phyloP scores from a whole-genome alignment of 208 protist genomes.

The Trypanosoma mega region DNA sequence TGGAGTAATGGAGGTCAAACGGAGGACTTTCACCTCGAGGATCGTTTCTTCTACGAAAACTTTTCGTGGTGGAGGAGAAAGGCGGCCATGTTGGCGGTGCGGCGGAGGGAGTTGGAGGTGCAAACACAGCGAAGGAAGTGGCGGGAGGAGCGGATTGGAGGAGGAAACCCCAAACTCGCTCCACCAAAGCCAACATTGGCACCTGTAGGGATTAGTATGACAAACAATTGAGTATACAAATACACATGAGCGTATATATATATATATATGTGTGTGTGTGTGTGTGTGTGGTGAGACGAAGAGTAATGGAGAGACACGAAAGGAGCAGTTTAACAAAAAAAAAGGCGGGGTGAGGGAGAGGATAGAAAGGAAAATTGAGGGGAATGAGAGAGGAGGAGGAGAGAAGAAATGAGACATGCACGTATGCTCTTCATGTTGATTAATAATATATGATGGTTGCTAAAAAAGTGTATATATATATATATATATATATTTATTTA shows the following conservation, averaged over 20 bases:
- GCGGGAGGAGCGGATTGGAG: constrained; percentile 44
- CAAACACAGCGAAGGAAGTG: constrained; percentile 71
- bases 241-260: neutral
- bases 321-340: too few relatives aligned
- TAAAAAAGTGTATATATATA: neutral
- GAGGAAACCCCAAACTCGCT: constrained; percentile 27
- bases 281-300: neutral
- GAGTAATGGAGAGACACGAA: constrained; percentile 8
- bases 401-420: too few relatives aligned
- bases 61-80: constrained; percentile 82
- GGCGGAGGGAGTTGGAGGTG: constrained; percentile 77
- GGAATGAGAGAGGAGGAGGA: too few relatives aligned
- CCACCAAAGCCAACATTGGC: constrained; percentile 76
- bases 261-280: constrained; percentile 11
- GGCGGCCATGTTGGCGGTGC: constrained; percentile 79
- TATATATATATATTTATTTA: constrained; percentile 7
- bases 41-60: constrained; percentile 90
- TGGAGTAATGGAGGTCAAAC: constrained; percentile 91
- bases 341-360: neutral
- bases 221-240: constrained; percentile 15
- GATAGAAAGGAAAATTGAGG: neutral
- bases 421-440: too few relatives aligned
- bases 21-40: constrained; percentile 91
- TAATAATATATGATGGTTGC: neutral
- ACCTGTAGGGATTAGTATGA: constrained; percentile 54